Evolutionary conservation across 2,329 filamentous ascomycete genomes (phyloP).

Genomic region (Calonectria fujianensis): DNA sequence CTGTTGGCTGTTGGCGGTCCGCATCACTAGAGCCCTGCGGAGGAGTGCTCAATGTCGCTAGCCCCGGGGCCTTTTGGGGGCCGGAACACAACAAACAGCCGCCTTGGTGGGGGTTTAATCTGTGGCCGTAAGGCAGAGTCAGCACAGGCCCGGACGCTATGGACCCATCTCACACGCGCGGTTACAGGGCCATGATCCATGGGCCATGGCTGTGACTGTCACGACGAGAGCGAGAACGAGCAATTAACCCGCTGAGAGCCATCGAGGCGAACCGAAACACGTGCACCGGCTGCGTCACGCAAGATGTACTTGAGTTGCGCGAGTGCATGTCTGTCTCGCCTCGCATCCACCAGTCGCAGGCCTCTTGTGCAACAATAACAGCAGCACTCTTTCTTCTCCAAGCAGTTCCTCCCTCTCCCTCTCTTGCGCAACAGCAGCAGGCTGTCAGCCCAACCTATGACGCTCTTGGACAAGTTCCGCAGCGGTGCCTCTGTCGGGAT

Average conservation of each 20-base stretch:
- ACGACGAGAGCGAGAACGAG: constrained; percentile 20
- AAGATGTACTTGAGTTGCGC: not conserved
- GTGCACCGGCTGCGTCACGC: constrained; percentile 1
- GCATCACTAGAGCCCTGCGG: not conserved
- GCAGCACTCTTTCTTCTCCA: not conserved
- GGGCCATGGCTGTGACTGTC: not conserved
- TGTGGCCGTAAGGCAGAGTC: constrained; percentile 24
- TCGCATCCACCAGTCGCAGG: not conserved
- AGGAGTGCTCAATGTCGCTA: constrained; percentile 15
- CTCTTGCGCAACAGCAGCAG: constrained; percentile 7
- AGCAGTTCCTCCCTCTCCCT: not conserved
- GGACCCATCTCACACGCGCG: constrained; percentile 25
- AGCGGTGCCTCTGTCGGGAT: constrained; percentile 23
- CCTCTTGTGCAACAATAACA: constrained; percentile 6
- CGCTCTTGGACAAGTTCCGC: constrained; percentile 34
- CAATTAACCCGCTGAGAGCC: constrained; percentile 1
- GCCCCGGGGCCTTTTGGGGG: constrained; percentile 9
- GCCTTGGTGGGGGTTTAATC: constrained; percentile 24
- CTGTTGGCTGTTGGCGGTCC: not conserved
- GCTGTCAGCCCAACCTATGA: constrained; percentile 35
- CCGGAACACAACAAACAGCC: constrained; percentile 28
- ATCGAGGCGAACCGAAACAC: not conserved
- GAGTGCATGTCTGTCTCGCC: not conserved
- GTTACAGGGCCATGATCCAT: constrained; percentile 22
- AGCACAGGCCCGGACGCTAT: constrained; percentile 10